phyloP scores from a whole-genome alignment of 176 grass and related monocot genomes.

The Cymbopogon citratus region DNA sequence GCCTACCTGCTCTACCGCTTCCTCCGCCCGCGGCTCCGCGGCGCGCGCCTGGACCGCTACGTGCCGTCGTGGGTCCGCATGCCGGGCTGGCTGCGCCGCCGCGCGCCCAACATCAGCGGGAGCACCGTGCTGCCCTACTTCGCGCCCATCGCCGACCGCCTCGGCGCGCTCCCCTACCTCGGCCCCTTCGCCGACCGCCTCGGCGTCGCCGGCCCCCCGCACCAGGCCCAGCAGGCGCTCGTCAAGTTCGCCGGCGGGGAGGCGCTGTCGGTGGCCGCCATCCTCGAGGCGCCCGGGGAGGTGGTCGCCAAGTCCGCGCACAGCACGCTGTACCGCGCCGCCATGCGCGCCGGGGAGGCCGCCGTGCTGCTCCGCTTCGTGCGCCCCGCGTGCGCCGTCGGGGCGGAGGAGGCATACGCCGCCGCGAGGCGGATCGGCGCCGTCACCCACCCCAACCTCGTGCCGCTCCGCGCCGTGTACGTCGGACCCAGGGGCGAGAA shows the following conservation, averaged over 20 bases:
- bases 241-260: not conserved
- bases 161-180: slow-evolving; percentile 49
- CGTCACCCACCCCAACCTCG: slow-evolving; percentile 69
- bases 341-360: slow-evolving; percentile 37
- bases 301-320: slow-evolving; percentile 14
- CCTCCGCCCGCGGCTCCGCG: slow-evolving; percentile 55
- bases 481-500: slow-evolving; percentile 85
- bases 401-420: slow-evolving; percentile 50
- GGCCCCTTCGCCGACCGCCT: slow-evolving; percentile 44
- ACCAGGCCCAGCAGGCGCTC: slow-evolving; percentile 30
- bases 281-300: too few relatives aligned
- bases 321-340: slow-evolving; percentile 87
- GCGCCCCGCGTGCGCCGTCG: slow-evolving; percentile 60
- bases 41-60: slow-evolving; percentile 29
- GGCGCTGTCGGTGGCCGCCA: too few relatives aligned
- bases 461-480: slow-evolving; percentile 77
- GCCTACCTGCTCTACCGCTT: slow-evolving; percentile 49
- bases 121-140: slow-evolving; percentile 47
- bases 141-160: slow-evolving; percentile 50
- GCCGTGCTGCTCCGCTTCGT: slow-evolving; percentile 83
- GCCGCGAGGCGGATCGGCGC: slow-evolving; percentile 49
- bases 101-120: not conserved
- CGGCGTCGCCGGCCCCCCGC: not conserved
- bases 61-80: not conserved
- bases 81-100: slow-evolving; percentile 41